Evolutionary conservation across 192 early-diverging fungal genomes (phyloP), one percentile per base, ranked within the genome.

Genomic region (Spizellomyces punctatus): DNA sequence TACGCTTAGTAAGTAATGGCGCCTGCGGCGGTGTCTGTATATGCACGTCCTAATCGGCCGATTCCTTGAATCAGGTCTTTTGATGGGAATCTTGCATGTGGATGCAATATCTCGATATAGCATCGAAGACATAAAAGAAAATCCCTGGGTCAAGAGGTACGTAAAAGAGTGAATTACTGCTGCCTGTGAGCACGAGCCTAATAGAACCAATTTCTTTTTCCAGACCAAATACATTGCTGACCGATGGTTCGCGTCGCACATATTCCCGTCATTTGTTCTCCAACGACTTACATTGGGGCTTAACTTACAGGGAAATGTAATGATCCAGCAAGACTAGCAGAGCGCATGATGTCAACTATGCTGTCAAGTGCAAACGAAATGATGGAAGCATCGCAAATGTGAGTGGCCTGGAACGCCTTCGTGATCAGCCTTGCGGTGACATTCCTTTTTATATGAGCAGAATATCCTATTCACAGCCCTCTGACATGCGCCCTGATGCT

Each of bases 111-210:
- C 76, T 17, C 73, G 88, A 47, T 83, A 71, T 36, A 77, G 49
- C 9, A 69, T 89, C 41, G 72, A 75, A 16, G 77, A 77, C 27
- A 82, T 91, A 9, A 41, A 67, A 45, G 64, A 49, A 16, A 76
- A 81, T 66, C 74, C 82, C 10, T 91, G 89, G 89, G 84, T 85
- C 59, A 68, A 58, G 21, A 71, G 76, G 83, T 87, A 54, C 27
- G 75, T 52, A 7, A 17, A 10, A 60, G 48, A 60, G 48, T 27
- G 12, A 22, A 36, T 62, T 55, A 43, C 16, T 27, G 44, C 49
- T 19, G 27, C 27, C 1, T 36, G 3, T 36, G 27, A 36, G 27
- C 27, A 3, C 27, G 3, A 36, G 27, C 27, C 27, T 36, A 36
- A 36, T 3, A 36, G 27, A 36, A 36, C 27, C 27, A 17, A 14